Percentiles rank a stretch among this genome's conserved stretches.
Evolutionary conservation across 345 rosid genomes (phyloP).

Genomic region (Toxicodendron radicans): DNA sequence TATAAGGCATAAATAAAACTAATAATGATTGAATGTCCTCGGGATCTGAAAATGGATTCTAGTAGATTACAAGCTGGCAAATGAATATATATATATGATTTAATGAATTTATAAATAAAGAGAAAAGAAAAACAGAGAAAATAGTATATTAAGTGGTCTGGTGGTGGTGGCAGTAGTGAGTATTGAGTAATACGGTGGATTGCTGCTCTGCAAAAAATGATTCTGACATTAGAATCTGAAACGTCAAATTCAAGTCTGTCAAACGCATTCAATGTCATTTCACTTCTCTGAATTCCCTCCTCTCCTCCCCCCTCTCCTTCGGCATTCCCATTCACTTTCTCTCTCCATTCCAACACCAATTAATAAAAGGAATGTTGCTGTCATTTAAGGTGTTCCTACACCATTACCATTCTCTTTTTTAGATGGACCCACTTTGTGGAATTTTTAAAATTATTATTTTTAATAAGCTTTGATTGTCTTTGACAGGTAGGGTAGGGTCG

Average conservation of each 20-base stretch:
- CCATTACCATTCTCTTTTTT: background rate
- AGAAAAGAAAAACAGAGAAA: too few relatives aligned
- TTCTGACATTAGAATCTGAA: constrained; percentile 73
- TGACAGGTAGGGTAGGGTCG: background rate
- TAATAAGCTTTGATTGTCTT: background rate
- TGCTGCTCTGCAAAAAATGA: background rate
- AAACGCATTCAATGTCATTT: constrained; percentile 35
- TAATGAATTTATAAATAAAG: background rate
- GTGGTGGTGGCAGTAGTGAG: background rate
- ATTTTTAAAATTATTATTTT: background rate
- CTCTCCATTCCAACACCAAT: background rate
- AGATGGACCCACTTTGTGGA: background rate
- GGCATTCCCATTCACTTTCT: constrained; percentile 4
- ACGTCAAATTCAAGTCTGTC: constrained; percentile 55
- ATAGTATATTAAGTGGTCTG: background rate
- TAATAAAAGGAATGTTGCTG: constrained; percentile 12
- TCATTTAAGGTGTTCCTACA: constrained; percentile 9
- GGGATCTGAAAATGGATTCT: constrained; percentile 33
- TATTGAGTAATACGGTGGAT: background rate
- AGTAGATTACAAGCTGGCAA: constrained; percentile 37
- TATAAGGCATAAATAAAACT: background rate
- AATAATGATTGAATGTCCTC: constrained; percentile 31
- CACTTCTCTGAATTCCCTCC: constrained; percentile 20
- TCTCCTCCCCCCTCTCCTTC: background rate
- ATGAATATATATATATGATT: background rate